Evolutionary conservation across 2,329 filamentous ascomycete species (phyloP).

Genomic region (Leptographium radiaticola): DNA sequence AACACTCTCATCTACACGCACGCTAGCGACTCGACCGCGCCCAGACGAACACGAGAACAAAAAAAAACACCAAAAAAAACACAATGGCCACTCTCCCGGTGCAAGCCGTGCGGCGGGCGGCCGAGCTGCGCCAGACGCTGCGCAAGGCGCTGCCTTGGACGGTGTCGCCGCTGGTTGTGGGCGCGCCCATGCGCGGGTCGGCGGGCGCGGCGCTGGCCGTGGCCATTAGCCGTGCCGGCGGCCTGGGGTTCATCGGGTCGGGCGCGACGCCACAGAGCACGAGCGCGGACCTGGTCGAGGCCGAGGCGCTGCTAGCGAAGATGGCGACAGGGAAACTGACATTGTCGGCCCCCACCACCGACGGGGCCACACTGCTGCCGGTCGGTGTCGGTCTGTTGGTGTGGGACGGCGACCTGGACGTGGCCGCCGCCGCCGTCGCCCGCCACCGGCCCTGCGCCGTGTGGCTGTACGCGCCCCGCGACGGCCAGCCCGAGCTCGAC

Average conservation of each 20-base stretch:
- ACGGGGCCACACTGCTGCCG: constrained; percentile 23
- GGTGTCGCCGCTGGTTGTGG: constrained; percentile 23
- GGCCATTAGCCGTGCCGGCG: constrained; percentile 26
- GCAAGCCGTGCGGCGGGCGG: constrained; percentile 4
- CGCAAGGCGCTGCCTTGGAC: constrained; percentile 22
- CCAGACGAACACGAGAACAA: no score
- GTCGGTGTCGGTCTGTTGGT: constrained; percentile 52
- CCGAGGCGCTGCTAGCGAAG: background rate
- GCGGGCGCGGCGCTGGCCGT: constrained; percentile 24
- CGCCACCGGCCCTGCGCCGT: constrained; percentile 43
- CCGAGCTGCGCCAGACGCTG: background rate
- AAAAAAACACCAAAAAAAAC: background rate
- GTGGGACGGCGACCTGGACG: constrained; percentile 28
- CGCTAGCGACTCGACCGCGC: no score
- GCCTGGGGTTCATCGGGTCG: constrained; percentile 20
- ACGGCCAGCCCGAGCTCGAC: constrained; percentile 20
- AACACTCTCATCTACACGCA: no score
- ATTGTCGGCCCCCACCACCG: constrained; percentile 12
- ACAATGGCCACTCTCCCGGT: background rate
- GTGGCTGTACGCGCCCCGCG: constrained; percentile 53
- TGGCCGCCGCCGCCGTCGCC: constrained; percentile 34
- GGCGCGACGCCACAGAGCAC: constrained; percentile 7
- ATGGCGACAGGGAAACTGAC: constrained; percentile 14
- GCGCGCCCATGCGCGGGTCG: constrained; percentile 27
- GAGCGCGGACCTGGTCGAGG: background rate